These are phyloP conservation scores for Pythium myriotylum DNA, from an alignment of 352 stramenopile species.

Conservation along the genomic window DNA sequence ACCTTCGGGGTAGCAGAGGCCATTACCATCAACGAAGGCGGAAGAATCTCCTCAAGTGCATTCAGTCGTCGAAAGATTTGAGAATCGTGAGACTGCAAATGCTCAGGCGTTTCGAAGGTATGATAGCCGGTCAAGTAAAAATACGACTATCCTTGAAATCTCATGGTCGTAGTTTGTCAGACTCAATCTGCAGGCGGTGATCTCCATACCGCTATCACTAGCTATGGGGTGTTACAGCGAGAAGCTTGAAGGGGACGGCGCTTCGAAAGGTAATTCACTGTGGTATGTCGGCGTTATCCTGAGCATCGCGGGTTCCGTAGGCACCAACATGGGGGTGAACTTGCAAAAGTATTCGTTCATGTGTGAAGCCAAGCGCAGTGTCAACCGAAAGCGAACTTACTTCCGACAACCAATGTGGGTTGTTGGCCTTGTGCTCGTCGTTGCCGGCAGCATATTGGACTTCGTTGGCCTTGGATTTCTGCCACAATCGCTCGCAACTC, in stretches of 20 bases:
- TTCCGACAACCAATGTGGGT: conserved; percentile 76
- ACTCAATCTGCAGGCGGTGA: too few relatives aligned
- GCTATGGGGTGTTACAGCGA: too few relatives aligned
- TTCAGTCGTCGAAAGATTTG: too few relatives aligned
- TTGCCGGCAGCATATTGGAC: conserved; percentile 73
- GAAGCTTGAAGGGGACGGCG: neutral
- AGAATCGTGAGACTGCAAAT: too few relatives aligned
- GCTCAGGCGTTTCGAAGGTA: too few relatives aligned
- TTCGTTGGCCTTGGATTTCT: conserved; percentile 82
- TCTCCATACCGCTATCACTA: too few relatives aligned
- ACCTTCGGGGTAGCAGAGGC: too few relatives aligned
- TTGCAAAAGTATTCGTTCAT: conserved; percentile 91
- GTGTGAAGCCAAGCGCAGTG: conserved; percentile 61
- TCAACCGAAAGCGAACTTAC: conserved; percentile 70
- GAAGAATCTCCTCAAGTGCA: too few relatives aligned
- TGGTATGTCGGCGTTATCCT: conserved; percentile 86
- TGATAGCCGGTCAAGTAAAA: too few relatives aligned
- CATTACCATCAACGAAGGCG: too few relatives aligned
- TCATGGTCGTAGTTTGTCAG: too few relatives aligned
- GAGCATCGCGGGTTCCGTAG: conserved; percentile 65
- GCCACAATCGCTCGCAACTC: conserved; percentile 77
- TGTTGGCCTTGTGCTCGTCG: conserved; percentile 66
- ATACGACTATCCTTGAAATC: too few relatives aligned
- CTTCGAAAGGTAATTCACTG: conserved; percentile 18
- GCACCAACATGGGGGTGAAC: conserved; percentile 87